Conservation (phyloP, 2,329 filamentous ascomycete species). For the Zymoseptoria tritici region DNA sequence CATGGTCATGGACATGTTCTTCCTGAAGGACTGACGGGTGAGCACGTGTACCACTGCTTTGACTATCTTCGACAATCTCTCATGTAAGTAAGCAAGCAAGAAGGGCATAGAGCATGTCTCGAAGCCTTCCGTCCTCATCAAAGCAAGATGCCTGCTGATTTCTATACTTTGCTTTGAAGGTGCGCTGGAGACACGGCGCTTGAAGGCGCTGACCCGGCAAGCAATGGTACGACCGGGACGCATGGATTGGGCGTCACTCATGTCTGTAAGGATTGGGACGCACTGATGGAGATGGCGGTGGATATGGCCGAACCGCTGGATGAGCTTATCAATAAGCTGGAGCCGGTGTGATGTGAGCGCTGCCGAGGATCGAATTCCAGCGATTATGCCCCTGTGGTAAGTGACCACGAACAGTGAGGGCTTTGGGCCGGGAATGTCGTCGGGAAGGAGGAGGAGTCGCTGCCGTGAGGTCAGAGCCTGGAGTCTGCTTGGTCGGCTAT, state of each 20-base stretch:
- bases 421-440: too few relatives aligned
- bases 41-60: constrained; percentile 26
- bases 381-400: too few relatives aligned
- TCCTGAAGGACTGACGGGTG: constrained; percentile 1
- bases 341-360: neutral
- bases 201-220: constrained; percentile 7
- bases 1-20: constrained; percentile 8
- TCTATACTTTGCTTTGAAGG: too few relatives aligned
- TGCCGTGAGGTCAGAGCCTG: too few relatives aligned
- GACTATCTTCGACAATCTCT: constrained; percentile 27
- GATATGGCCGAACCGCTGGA: neutral
- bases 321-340: neutral
- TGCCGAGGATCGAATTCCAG: neutral
- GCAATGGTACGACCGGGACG: neutral
- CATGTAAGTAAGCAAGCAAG: constrained; percentile 14
- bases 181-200: constrained; percentile 23
- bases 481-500: too few relatives aligned
- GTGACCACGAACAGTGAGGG: too few relatives aligned
- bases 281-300: neutral
- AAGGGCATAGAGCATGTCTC: too few relatives aligned
- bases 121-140: too few relatives aligned
- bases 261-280: neutral
- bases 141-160: too few relatives aligned
- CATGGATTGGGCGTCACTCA: neutral
- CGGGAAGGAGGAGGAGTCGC: too few relatives aligned